Evolutionary conservation across 208 protist genomes (phyloP).

Genomic region (Strigomonas culicis): DNA sequence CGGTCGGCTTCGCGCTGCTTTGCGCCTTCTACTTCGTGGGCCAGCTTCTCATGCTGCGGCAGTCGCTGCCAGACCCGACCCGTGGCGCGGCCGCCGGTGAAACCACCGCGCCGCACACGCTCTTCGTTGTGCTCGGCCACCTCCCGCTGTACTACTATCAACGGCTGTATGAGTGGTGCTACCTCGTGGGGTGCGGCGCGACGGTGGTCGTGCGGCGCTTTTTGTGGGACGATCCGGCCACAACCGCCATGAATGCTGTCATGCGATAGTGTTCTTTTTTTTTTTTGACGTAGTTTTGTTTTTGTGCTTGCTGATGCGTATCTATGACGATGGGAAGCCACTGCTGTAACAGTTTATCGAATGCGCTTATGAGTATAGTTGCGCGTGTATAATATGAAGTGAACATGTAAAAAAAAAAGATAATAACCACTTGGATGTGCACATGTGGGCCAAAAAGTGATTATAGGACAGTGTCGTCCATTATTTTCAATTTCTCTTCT

Average conservation of each 20-base stretch:
- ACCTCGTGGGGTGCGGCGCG: conserved; percentile 32
- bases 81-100: neutral
- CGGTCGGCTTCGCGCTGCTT: conserved; percentile 52
- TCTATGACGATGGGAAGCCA: neutral
- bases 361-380: neutral
- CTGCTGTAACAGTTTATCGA: neutral
- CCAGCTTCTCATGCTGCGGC: conserved; percentile 63
- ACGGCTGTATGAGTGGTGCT: conserved; percentile 63
- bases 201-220: conserved; percentile 38
- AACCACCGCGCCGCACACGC: conserved; percentile 19
- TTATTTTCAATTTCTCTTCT: neutral
- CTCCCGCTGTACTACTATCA: conserved; percentile 69
- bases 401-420: neutral
- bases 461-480: neutral
- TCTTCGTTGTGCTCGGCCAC: conserved; percentile 32
- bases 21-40: conserved; percentile 74
- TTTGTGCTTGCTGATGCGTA: neutral
- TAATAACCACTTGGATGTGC: neutral
- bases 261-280: conserved; percentile 5
- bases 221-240: conserved; percentile 27
- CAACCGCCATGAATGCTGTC: conserved; percentile 20
- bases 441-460: neutral
- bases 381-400: neutral
- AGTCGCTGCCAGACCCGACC: conserved; percentile 21
- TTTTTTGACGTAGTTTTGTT: neutral